Base-by-base conservation (phyloP, 108 stramenopile genomes). In the Schizochytrium sp. region DNA sequence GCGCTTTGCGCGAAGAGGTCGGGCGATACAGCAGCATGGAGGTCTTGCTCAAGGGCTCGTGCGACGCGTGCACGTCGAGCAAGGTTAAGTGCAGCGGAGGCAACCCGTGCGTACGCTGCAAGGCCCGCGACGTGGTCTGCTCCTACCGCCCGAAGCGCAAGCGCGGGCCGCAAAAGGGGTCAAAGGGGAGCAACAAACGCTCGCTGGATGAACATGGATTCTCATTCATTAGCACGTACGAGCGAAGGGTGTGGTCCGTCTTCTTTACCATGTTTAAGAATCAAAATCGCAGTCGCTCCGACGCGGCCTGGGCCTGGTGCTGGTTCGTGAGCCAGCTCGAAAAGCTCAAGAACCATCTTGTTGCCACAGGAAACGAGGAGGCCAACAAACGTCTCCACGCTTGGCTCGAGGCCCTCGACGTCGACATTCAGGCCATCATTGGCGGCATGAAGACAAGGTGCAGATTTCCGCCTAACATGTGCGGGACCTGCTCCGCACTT, bases 201-300 rank as follows among this genome's bases (percentile, higher is more conserved):
- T 55, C 76, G 48, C 25, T 53, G 51, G 48, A 12, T 8, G 76
- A 83, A 53, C 14, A 83, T 83, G 76, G 51, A 12, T 83, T 83
- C 51, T 47, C 76, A 1, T 83, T 47, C 51, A 83, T 83, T 83
- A 53, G 48, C 25, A 53, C 76, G 43, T 83, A 83, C 28, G 76
- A 83, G 76, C 45, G 51, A 6, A 43, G 76, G 16, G 76, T 83
- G 48, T 83, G 76, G 76, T 83, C 76, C 10, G 76, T 83, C 45
- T 83, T 83, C 76, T 83, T 83, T 23, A 83, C 76, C 48, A 83
- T 83, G 76, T 83, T 83, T 5, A 83, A 83, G 23, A 83, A 83
- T 83, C 76, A 83, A 53, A 83, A 83, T 34, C 12, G 76, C 19
- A 83, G 14, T 1, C 45, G 76, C 45, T 53, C 45, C 28, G 76